Conservation (phyloP, 2,329 filamentous ascomycete species). For the Neonectria coccinea region DNA sequence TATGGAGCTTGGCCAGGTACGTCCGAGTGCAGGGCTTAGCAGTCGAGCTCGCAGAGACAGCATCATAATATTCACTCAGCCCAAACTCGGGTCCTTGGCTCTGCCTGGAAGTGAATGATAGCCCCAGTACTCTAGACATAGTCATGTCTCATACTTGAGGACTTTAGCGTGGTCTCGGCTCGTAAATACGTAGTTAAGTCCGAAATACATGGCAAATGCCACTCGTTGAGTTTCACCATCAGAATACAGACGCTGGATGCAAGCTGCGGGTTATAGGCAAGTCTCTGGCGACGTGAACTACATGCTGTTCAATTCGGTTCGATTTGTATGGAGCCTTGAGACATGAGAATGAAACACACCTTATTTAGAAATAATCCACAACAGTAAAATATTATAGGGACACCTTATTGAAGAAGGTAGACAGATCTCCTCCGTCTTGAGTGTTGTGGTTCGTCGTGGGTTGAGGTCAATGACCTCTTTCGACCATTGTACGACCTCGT, state of each 20-base stretch:
- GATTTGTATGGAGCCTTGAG: neutral
- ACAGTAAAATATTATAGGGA: neutral
- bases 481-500: neutral
- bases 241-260: neutral
- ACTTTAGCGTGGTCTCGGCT: neutral
- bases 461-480: neutral
- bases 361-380: neutral
- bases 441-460: neutral
- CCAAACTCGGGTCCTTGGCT: neutral
- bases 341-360: neutral
- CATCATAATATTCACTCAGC: no score
- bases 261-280: neutral
- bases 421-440: neutral
- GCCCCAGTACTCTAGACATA: neutral
- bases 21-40: no score
- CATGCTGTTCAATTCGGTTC: neutral
- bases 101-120: neutral
- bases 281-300: neutral
- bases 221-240: neutral
- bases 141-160: no score
- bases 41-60: no score
- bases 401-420: neutral
- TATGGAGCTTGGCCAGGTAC: no score
- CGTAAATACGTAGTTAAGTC: neutral
- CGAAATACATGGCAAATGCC: rapidly evolving